phyloP scores from a whole-genome alignment of 768 basidiomycete species.

The Rhodosporidiobolus odoratus region DNA sequence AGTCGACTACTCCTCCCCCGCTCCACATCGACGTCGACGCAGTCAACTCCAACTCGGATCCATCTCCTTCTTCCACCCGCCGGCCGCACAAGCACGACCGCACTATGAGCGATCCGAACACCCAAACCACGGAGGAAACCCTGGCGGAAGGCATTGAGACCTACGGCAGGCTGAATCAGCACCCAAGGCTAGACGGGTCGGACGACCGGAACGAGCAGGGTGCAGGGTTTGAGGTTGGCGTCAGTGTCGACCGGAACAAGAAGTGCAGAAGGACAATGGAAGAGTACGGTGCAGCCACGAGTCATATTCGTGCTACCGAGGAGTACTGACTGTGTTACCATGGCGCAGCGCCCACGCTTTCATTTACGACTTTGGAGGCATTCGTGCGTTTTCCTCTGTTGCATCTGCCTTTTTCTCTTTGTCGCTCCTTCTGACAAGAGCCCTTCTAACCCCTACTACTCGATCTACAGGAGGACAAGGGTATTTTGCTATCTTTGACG shows the following conservation, averaged over 20 bases:
- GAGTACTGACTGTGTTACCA: too few species aligned
- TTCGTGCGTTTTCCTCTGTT: conserved; percentile 44
- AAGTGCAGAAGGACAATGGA: conserved; percentile 92
- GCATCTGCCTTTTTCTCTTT: too few species aligned
- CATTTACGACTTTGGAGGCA: conserved; percentile 82
- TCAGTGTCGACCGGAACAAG: conserved; percentile 69
- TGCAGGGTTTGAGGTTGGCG: conserved; percentile 60
- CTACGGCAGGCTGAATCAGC: conserved; percentile 31
- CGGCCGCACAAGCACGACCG: not conserved
- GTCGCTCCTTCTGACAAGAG: not conserved
- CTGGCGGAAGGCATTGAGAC: conserved; percentile 19
- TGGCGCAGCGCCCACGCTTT: conserved; percentile 62
- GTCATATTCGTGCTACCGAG: not conserved
- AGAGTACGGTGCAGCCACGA: conserved; percentile 54
- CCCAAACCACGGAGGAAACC: conserved; percentile 10
- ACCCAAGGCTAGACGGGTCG: conserved; percentile 11
- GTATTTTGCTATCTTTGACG: conserved; percentile 97
- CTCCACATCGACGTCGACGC: conserved; percentile 27
- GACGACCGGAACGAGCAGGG: conserved; percentile 56
- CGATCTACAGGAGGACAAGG: conserved; percentile 72
- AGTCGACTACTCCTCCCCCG: not conserved
- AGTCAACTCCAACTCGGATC: conserved; percentile 13
- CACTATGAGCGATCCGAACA: conserved; percentile 2
- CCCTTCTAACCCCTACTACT: too few species aligned
- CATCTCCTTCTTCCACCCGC: too few species aligned